phyloP scores from a whole-genome alignment of 306 rosid genomes.

The Canavalia gladiata region DNA sequence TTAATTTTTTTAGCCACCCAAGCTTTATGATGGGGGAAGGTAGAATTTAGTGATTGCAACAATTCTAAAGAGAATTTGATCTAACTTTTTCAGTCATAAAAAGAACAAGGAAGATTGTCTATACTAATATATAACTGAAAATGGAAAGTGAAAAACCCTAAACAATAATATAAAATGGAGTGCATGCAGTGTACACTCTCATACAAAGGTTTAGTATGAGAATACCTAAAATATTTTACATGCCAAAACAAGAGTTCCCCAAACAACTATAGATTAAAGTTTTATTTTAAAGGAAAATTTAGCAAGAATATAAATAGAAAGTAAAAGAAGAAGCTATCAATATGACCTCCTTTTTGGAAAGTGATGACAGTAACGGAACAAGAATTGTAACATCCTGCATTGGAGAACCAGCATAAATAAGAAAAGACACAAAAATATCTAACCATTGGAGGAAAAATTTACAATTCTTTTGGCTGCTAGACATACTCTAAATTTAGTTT shows the following conservation, averaged over 20 bases:
- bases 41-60: conserved; percentile 33
- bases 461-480: conserved; percentile 37
- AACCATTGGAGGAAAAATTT: conserved; percentile 37
- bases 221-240: background rate
- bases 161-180: conserved; percentile 10
- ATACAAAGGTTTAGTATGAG: background rate
- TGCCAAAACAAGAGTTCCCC: conserved; percentile 19
- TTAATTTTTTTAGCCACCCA: background rate
- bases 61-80: conserved; percentile 23
- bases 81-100: background rate
- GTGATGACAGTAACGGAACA: conserved; percentile 89
- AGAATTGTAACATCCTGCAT: conserved; percentile 97
- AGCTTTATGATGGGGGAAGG: background rate
- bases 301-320: conserved; percentile 32
- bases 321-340: conserved; percentile 32
- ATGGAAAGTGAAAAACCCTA: conserved; percentile 20
- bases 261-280: background rate
- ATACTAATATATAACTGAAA: conserved; percentile 2
- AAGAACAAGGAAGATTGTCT: conserved; percentile 3
- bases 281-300: background rate
- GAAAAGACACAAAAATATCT: conserved; percentile 33
- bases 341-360: conserved; percentile 88
- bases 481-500: conserved; percentile 88
- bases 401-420: conserved; percentile 46
- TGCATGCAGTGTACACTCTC: conserved; percentile 9